Evolutionary conservation across 805 yeast genomes (phyloP), one percentile per base, ranked within the genome.

Genomic region (Saturnispora ahearnii): DNA sequence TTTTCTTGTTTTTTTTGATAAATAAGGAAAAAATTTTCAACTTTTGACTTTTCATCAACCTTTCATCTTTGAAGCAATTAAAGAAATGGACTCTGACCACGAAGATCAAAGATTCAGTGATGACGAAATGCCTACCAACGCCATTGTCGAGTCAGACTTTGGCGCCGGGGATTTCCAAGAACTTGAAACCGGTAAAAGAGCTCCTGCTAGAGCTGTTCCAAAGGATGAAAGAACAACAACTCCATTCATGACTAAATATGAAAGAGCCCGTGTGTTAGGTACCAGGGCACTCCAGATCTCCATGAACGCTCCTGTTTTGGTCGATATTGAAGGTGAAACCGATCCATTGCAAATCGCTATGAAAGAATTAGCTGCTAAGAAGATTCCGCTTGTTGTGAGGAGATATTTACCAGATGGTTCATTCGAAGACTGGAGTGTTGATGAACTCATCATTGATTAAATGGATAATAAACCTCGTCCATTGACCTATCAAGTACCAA

Each of bases 391-490:
- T 60, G 95, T 95, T 43, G 87, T 93, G 45, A 81, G 99, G 77
- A 78, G 99, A 69, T 95, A 88, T 64, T 76, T 93, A 59, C 99
- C 99, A 3, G 99, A 95, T 65, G 96, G 98, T 5, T 80, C 95
- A 48, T 91, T 81, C 62, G 99, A 93, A 71, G 99, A 93, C 65
- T 93, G 99, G 99, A 96, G 96, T 48, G 93, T 96, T 62, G 98
- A 93, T 67, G 99, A 93, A 70, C 77, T 93, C 62, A 90, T 93
- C 63, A 87, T 90, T 51, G 98, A 93, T 66, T 66, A 60, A 51
- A 11, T n/a, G 11, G 9, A 8, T 26, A 26, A 26, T 5, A 26
- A 26, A 5, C 29, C 29, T 26, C 9, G 29, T 26, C 29, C 29
- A 26, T 26, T 26, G 29, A 8, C 12, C 33, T 9, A 24, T n/a